These are phyloP conservation scores for Paraphaeosphaeria minitans DNA, from an alignment of 2,329 filamentous ascomycete genomes.

Conservation along the genomic window DNA sequence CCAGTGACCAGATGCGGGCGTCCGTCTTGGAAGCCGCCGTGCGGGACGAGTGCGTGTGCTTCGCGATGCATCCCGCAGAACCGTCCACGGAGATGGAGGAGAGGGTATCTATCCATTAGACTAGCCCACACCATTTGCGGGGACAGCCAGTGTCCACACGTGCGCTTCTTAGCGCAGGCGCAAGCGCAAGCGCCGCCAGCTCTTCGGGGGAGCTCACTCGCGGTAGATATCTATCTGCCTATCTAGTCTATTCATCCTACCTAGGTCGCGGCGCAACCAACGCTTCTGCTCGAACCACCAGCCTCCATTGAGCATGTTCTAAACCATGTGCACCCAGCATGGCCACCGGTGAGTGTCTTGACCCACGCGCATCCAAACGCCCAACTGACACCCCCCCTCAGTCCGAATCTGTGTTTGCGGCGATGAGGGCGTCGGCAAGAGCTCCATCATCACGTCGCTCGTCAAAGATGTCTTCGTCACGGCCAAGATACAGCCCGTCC, in stretches of 20 bases:
- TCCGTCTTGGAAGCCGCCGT: background rate
- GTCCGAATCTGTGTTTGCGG: conserved; percentile 96
- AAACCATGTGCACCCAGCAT: conserved; percentile 1
- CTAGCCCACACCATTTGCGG: no score
- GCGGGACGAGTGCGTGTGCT: background rate
- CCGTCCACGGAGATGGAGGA: background rate
- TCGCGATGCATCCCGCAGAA: background rate
- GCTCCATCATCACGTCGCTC: conserved; percentile 79
- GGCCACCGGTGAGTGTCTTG: conserved; percentile 3
- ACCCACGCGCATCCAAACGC: background rate
- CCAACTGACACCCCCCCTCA: conserved; percentile 25
- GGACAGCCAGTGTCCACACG: background rate
- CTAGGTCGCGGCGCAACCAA: background rate
- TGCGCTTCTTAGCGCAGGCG: conserved; percentile 1
- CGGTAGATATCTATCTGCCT: background rate
- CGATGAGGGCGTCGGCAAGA: conserved; percentile 72
- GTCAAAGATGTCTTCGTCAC: conserved; percentile 97
- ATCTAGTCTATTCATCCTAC: no score
- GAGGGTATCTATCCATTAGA: no score
- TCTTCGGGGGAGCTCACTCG: background rate
- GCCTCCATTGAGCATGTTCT: background rate
- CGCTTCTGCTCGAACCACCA: background rate
- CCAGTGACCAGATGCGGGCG: background rate
- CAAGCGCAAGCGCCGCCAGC: conserved; percentile 2
- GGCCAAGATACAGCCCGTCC: conserved; percentile 91